Evolutionary conservation across 2,329 filamentous ascomycete genomes (phyloP).

Genomic region (Incumbomyces lentus): DNA sequence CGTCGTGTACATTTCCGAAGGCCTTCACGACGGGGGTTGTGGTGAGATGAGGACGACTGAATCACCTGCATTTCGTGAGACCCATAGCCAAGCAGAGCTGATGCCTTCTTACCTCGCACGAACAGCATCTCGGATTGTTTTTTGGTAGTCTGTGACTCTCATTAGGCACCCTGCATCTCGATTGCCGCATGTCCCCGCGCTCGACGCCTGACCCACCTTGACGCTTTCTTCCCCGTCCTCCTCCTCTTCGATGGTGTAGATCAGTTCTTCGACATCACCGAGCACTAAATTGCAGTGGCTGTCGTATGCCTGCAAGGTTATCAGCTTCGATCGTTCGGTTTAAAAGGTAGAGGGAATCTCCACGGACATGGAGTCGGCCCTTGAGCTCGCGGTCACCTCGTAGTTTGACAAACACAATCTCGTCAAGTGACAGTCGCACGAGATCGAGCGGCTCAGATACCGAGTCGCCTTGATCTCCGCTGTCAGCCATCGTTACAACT

Average conservation of each 20-base stretch:
- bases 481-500: conserved; percentile 61
- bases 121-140: conserved; percentile 99
- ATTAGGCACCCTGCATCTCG: conserved; percentile 1
- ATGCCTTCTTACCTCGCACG: conserved; percentile 63
- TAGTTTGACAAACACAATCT: conserved; percentile 94
- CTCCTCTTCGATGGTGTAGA: conserved; percentile 84
- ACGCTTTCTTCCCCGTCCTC: conserved; percentile 66
- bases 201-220: conserved; percentile 43
- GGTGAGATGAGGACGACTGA: conserved; percentile 64
- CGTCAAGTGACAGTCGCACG: conserved; percentile 80
- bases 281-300: conserved; percentile 96
- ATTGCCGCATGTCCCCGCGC: not conserved
- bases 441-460: conserved; percentile 91
- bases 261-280: conserved; percentile 93
- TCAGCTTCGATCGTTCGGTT: too few relatives aligned
- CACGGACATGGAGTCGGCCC: conserved; percentile 77
- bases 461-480: conserved; percentile 58
- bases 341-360: not conserved
- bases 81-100: not conserved
- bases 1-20: not conserved
- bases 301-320: conserved; percentile 69
- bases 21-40: conserved; percentile 33
- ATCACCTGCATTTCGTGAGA: conserved; percentile 44
- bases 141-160: conserved; percentile 61
- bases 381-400: conserved; percentile 91